Base-by-base conservation (phyloP, 1,284 basidiomycete species). In the Stereum hirsutum region DNA sequence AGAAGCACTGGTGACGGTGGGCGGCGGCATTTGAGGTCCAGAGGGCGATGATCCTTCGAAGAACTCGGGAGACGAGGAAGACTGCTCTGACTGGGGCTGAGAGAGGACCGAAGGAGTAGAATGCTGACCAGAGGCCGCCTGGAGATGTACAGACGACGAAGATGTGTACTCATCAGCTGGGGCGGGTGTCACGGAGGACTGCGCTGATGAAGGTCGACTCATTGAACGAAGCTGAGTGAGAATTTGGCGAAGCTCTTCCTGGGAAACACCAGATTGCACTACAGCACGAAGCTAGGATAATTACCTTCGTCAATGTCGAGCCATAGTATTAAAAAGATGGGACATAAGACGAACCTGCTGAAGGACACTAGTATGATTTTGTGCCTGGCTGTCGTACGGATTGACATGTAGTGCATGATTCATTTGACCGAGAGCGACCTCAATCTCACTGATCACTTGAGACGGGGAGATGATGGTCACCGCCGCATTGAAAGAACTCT, bases 221-320 rank as follows among this genome's bases (percentile, higher is more conserved):
- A 79, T 71, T 15, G 92, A 64, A 25, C 86, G 81, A 5, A 95
- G 61, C 56, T 92, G 89, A 26, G 65, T 61, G 0, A 91, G 70
- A 43, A 95, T 93, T 56, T 90, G 86, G 32, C 72, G 70, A 23
- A 94, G 68, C 56, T 94, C 87, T 21, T 78, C 76, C 52, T 85
- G 80, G 2, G 88, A 88, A 14, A 93, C 80, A 12, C 85, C 83
- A 2, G 78, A 74, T n/a, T n/a, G n/a, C n/a, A n/a, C n/a, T n/a
- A n/a, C n/a, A n/a, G n/a, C n/a, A n/a, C n/a, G n/a, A n/a, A n/a
- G n/a, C n/a, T n/a, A n/a, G n/a, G n/a, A n/a, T n/a, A n/a, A n/a
- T n/a, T n/a, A n/a, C n/a, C n/a, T n/a, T n/a, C n/a, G n/a, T n/a
- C n/a, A n/a, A n/a, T n/a, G n/a, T n/a, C n/a, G n/a, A n/a, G n/a